Evolutionary conservation across 306 rosid genomes (phyloP).

Genomic region (Vigna angularis): DNA sequence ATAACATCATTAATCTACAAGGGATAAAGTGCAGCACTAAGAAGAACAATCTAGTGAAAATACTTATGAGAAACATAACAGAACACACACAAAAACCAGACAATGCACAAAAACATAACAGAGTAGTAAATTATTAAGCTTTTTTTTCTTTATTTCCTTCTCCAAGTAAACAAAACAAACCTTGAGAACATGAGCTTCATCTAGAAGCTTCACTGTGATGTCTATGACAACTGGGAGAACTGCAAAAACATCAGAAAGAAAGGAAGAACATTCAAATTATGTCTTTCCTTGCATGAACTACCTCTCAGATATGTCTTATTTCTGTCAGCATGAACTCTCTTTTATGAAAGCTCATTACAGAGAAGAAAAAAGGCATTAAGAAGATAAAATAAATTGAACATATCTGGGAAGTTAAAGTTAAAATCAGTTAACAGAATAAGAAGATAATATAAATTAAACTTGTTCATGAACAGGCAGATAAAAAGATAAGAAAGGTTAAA

Average conservation of each 20-base stretch:
- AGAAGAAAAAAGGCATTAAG: neutral
- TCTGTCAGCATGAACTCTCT: neutral
- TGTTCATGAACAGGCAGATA: neutral
- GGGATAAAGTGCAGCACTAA: constrained; percentile 28
- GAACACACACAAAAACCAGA: constrained; percentile 7
- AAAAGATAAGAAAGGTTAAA: neutral
- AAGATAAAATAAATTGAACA: neutral
- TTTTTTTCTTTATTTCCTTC: neutral
- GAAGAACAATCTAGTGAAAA: constrained; percentile 36
- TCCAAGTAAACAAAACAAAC: constrained; percentile 45
- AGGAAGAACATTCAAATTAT: neutral
- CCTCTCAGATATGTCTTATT: neutral
- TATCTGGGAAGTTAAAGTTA: neutral
- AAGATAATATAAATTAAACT: neutral
- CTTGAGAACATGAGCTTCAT: constrained; percentile 83
- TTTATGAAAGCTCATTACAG: neutral
- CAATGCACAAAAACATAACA: constrained; percentile 14
- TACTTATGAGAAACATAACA: constrained; percentile 27
- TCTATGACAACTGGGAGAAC: constrained; percentile 94
- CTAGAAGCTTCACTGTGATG: constrained; percentile 80
- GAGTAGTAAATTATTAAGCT: neutral
- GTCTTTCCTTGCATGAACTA: neutral
- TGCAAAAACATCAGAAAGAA: constrained; percentile 45
- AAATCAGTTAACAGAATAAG: neutral
- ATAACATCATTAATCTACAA: neutral